Percentiles rank a stretch among this genome's conserved stretches.
phyloP scores from a whole-genome alignment of 768 basidiomycete genomes.

The Roridomyces roridus region DNA sequence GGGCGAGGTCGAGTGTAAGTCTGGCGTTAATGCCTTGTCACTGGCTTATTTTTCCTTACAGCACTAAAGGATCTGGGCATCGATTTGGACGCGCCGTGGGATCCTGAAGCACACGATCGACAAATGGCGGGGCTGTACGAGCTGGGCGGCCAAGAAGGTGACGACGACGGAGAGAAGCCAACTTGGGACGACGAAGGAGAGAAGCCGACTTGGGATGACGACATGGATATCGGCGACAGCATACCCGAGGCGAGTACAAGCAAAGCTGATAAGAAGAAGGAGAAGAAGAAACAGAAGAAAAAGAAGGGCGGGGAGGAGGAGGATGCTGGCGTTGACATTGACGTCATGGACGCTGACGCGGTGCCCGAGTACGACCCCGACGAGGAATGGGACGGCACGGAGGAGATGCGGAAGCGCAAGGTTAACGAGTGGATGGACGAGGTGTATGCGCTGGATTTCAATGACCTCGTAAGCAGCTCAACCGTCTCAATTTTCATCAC shows the following conservation, averaged over 20 bases:
- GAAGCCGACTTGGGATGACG: constrained; percentile 93
- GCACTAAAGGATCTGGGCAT: constrained; percentile 62
- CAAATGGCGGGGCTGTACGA: constrained; percentile 83
- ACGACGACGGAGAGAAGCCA: constrained; percentile 60
- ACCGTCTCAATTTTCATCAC: neutral
- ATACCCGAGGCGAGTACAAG: constrained; percentile 38
- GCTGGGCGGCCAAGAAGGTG: constrained; percentile 45
- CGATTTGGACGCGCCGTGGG: constrained; percentile 94
- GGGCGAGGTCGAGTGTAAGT: constrained; percentile 43
- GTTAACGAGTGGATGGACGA: constrained; percentile 92
- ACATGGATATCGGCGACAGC: constrained; percentile 83
- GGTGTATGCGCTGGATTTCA: constrained; percentile 90
- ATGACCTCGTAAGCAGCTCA: constrained; percentile 76
- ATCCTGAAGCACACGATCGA: constrained; percentile 80
- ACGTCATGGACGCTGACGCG: constrained; percentile 56
- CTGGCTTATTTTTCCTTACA: constrained; percentile 28
- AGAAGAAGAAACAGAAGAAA: constrained; percentile 58
- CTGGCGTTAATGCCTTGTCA: neutral
- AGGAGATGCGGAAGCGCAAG: constrained; percentile 86
- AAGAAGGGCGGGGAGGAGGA: constrained; percentile 44
- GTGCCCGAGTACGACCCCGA: constrained; percentile 47
- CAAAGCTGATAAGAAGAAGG: constrained; percentile 60
- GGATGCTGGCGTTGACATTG: constrained; percentile 64
- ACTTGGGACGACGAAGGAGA: constrained; percentile 86
- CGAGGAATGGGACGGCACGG: constrained; percentile 87